phyloP scores from a whole-genome alignment of 2,329 filamentous ascomycete genomes.

The Lachnellula cervina region DNA sequence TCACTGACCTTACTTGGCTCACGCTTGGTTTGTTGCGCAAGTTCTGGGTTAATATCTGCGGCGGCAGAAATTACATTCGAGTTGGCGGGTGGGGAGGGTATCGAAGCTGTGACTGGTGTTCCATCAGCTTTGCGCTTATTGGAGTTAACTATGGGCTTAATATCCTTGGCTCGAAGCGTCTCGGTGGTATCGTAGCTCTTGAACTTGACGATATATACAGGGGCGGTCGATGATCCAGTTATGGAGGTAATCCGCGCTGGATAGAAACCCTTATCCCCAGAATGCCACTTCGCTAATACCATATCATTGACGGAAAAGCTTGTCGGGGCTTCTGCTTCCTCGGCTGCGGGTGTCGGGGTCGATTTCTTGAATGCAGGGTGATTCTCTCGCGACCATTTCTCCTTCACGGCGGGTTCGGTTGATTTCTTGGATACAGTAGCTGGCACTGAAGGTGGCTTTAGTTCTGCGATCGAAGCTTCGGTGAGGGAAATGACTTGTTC shows the following conservation, averaged over 20 bases:
- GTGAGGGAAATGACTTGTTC: slow-evolving; percentile 74
- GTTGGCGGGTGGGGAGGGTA: slow-evolving; percentile 38
- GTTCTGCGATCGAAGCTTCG: slow-evolving; percentile 74
- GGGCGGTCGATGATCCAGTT: slow-evolving; percentile 84
- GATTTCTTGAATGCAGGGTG: slow-evolving; percentile 69
- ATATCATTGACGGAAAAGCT: slow-evolving; percentile 83
- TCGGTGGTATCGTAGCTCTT: slow-evolving; percentile 85
- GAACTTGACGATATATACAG: slow-evolving; percentile 93
- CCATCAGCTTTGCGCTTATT: slow-evolving; percentile 84
- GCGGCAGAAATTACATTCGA: slow-evolving; percentile 35
- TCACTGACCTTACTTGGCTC: slow-evolving; percentile 60
- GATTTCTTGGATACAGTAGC: slow-evolving; percentile 36
- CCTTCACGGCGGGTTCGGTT: slow-evolving; percentile 50
- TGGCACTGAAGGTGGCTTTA: slow-evolving; percentile 53
- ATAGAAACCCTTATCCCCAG: slow-evolving; percentile 86
- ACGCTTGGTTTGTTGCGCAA: slow-evolving; percentile 58
- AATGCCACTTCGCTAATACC: slow-evolving; percentile 85
- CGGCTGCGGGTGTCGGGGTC: slow-evolving; percentile 42
- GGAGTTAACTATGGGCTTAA: slow-evolving; percentile 69
- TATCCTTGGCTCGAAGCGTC: slow-evolving; percentile 75
- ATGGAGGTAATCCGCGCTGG: slow-evolving; percentile 89
- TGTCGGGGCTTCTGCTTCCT: slow-evolving; percentile 46
- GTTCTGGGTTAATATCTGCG: slow-evolving; percentile 56
- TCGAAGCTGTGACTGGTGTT: slow-evolving; percentile 47
- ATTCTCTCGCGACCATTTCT: slow-evolving; percentile 77